Percentiles rank a stretch among this genome's conserved stretches.
Evolutionary conservation across 805 yeast species (phyloP).

Genomic region (Saccharomycopsis olivae): DNA sequence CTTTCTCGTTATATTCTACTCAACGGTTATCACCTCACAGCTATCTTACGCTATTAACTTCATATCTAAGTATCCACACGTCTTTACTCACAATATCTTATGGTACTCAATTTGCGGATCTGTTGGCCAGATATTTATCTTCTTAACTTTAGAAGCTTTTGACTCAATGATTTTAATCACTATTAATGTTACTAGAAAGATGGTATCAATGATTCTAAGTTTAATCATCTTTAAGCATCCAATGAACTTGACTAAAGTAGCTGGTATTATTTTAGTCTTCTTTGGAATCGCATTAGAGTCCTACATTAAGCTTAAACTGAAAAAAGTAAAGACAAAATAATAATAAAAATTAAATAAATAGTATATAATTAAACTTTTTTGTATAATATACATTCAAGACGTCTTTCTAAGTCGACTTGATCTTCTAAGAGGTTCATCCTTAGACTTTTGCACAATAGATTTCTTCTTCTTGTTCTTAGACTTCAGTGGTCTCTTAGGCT

Average conservation of each 20-base stretch:
- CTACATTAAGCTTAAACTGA: slow-evolving; percentile 28
- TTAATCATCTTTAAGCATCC: slow-evolving; percentile 81
- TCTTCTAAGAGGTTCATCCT: too few relatives aligned
- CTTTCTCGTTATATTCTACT: slow-evolving; percentile 39
- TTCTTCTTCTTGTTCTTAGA: too few relatives aligned
- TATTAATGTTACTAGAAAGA: slow-evolving; percentile 91
- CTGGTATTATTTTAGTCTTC: slow-evolving; percentile 71
- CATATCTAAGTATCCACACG: slow-evolving; percentile 39
- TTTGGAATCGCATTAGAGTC: slow-evolving; percentile 82
- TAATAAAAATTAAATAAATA: too few relatives aligned
- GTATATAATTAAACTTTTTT: too few relatives aligned
- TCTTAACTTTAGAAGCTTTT: slow-evolving; percentile 69
- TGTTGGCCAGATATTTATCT: slow-evolving; percentile 89
- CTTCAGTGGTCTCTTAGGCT: too few relatives aligned
- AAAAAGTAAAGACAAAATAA: slow-evolving; percentile 6
- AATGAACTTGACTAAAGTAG: slow-evolving; percentile 57
- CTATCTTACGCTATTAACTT: slow-evolving; percentile 38
- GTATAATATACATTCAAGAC: too few relatives aligned
- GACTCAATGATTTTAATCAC: slow-evolving; percentile 82
- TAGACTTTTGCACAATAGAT: too few relatives aligned
- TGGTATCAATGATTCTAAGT: slow-evolving; percentile 88
- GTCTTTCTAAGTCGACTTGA: too few relatives aligned
- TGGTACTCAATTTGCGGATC: slow-evolving; percentile 75
- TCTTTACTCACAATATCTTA: slow-evolving; percentile 43
- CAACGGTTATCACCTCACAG: slow-evolving; percentile 38